Base-by-base conservation (phyloP, 106 monocot genomes). In the Dendrobium officinale region DNA sequence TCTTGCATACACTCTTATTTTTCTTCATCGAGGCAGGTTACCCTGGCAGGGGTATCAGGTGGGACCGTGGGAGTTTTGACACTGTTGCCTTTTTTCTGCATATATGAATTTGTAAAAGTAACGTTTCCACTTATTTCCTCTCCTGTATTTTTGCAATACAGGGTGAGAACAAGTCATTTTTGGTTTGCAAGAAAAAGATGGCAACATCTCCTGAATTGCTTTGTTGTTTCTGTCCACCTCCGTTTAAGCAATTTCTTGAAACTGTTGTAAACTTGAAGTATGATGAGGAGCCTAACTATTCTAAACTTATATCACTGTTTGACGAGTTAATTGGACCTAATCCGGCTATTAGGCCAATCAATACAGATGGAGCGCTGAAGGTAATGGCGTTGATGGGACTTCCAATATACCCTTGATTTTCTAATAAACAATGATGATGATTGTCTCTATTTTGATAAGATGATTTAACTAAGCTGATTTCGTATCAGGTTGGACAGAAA, bases 31-130 rank as follows among this genome's bases (percentile, higher is more conserved):
- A 80, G 95, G 95, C 47, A 90, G 90, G 49, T 84, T 95, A 55
- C 95, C 95, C 10, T 95, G 95, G 95, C 95, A 95, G 77, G 95
- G 95, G 19, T 95, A 92, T 79, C 95, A 95, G 95, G 95, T 95
- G 84, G n/a, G n/a, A n/a, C n/a, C n/a, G n/a, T n/a, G n/a, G 37
- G 29, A 8, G 49, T 66, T 24, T 75, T 76, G 6, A 31, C 17
- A 20, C 40, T 20, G 7, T 74, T 17, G 61, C 33, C 27, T n/a
- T 76, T 66, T 40, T 74, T 77, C 9, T 78, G 10, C 17, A 73
- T 55, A 80, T 18, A 61, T 73, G 75, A 41, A 17, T 48, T 76
- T 20, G 17, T 54, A 42, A 75, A 78, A 61, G 40, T 80, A 16
- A 77, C 26, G 56, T 68, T 18, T 61, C 29, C 8, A 6, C 27